A percentile compares a stretch with the other conserved stretches of the same genome.
These are phyloP conservation scores for Trametes meyenii DNA, from an alignment of 768 basidiomycete genomes.

Conservation along the genomic window DNA sequence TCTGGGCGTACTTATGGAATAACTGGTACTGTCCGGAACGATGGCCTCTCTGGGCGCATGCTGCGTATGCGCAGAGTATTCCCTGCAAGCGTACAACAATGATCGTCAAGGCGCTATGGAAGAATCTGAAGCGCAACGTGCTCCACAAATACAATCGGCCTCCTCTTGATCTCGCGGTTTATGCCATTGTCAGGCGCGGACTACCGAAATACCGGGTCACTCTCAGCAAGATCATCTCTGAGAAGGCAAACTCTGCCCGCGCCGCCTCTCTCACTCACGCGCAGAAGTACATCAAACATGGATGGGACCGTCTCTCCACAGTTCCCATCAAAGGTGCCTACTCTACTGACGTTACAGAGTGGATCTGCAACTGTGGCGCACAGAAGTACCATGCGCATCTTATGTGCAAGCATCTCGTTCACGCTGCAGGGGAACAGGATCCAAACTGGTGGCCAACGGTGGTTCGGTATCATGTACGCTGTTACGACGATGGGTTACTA, in stretches of 20 bases:
- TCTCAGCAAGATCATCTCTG: background rate
- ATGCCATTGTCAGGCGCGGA: conserved; percentile 6
- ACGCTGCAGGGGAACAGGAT: too few species aligned
- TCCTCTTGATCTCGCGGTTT: conserved; percentile 12
- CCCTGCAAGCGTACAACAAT: conserved; percentile 17
- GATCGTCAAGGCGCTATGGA: conserved; percentile 21
- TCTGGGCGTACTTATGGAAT: conserved; percentile 37
- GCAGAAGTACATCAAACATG: conserved; percentile 2
- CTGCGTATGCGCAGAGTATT: conserved; percentile 17
- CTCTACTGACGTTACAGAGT: background rate
- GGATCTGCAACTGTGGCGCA: too few species aligned
- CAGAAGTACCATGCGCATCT: conserved; percentile 19
- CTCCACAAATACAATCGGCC: conserved; percentile 15
- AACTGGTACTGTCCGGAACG: conserved; percentile 33
- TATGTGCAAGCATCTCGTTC: conserved; percentile 20
- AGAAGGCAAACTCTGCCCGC: background rate
- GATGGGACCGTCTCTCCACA: conserved; percentile 8
- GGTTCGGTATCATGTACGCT: too few species aligned
- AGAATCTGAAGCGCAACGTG: conserved; percentile 11
- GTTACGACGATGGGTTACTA: too few species aligned
- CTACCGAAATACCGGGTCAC: conserved; percentile 10
- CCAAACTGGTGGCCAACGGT: too few species aligned
- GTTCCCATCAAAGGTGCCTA: conserved; percentile 14
- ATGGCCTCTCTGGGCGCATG: conserved; percentile 31
- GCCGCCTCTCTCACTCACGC: background rate